phyloP scores from a whole-genome alignment of 2,329 filamentous ascomycete genomes.

The Aureobasidium sp. region DNA sequence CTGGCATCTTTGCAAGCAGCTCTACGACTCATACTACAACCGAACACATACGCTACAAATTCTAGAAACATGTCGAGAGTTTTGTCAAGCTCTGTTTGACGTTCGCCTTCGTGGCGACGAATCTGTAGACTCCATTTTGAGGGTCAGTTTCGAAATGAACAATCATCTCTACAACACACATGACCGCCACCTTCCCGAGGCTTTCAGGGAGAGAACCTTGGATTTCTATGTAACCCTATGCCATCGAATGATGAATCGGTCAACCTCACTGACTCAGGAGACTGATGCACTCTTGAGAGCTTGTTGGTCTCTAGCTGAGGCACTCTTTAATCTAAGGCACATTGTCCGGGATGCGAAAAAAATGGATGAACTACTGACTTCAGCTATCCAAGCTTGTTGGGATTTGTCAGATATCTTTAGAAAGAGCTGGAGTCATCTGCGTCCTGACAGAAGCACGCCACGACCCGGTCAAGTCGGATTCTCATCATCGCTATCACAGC shows the following conservation, averaged over 20 bases:
- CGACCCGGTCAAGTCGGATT: conserved; percentile 73
- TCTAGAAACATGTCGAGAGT: conserved; percentile 80
- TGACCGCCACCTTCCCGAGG: conserved; percentile 73
- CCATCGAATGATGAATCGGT: conserved; percentile 93
- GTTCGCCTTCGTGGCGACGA: conserved; percentile 72
- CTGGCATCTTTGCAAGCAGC: conserved; percentile 83
- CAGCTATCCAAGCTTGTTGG: conserved; percentile 89
- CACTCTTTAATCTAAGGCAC: conserved; percentile 85
- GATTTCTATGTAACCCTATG: conserved; percentile 94
- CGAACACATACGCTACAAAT: conserved; percentile 36
- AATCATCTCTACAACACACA: conserved; percentile 94
- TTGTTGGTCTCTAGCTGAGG: conserved; percentile 86
- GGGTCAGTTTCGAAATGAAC: conserved; percentile 91
- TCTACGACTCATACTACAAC: conserved; percentile 71
- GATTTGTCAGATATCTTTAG: conserved; percentile 89
- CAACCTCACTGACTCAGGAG: conserved; percentile 68
- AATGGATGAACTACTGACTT: conserved; percentile 69
- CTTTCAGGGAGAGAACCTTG: conserved; percentile 80
- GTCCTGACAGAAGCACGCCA: conserved; percentile 79
- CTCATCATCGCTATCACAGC: conserved; percentile 30
- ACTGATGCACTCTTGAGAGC: conserved; percentile 77
- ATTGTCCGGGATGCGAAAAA: conserved; percentile 65
- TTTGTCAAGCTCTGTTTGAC: conserved; percentile 87
- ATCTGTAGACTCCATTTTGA: conserved; percentile 72
- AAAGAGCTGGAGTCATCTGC: conserved; percentile 82